Percentiles rank a stretch among this genome's conserved stretches.
phyloP scores from a whole-genome alignment of 2,329 filamentous ascomycete genomes.

The Nigrospora osmanthi region DNA sequence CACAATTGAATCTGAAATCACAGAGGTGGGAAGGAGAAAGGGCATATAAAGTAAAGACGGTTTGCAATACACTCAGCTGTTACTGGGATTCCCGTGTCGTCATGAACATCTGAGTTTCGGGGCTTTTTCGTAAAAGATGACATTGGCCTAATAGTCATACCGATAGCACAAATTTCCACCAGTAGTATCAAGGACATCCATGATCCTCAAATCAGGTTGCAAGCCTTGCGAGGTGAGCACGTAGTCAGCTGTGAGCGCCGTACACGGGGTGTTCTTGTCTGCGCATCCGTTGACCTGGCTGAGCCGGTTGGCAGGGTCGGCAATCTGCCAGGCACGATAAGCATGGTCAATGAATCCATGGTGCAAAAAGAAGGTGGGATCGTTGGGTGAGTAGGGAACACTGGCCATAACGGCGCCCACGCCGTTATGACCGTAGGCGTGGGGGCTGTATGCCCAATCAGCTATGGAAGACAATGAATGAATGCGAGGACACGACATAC shows the following conservation, averaged over 20 bases:
- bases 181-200: slow-evolving; percentile 18
- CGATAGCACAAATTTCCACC: slow-evolving; percentile 20
- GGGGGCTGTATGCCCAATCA: slow-evolving; percentile 14
- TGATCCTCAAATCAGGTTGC: slow-evolving; percentile 14
- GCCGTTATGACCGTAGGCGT: slow-evolving; percentile 27
- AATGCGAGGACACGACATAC: slow-evolving; percentile 11
- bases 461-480: slow-evolving; percentile 6
- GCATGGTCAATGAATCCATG: slow-evolving; percentile 12
- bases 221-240: slow-evolving; percentile 17
- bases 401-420: slow-evolving; percentile 26
- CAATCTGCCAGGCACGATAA: slow-evolving; percentile 12
- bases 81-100: too few species aligned
- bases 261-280: slow-evolving; percentile 15
- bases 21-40: too few species aligned
- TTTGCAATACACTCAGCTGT: too few species aligned
- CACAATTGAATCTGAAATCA: too few species aligned
- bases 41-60: too few species aligned
- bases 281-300: slow-evolving; percentile 17
- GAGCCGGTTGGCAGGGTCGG: slow-evolving; percentile 7
- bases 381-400: slow-evolving; percentile 23
- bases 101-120: too few species aligned
- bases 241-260: slow-evolving; percentile 15
- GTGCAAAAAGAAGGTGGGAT: slow-evolving; percentile 21
- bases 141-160: slow-evolving; percentile 17
- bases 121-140: too few species aligned